Base-by-base conservation (phyloP, 441 rosid genomes). In the Kokia cookei region DNA sequence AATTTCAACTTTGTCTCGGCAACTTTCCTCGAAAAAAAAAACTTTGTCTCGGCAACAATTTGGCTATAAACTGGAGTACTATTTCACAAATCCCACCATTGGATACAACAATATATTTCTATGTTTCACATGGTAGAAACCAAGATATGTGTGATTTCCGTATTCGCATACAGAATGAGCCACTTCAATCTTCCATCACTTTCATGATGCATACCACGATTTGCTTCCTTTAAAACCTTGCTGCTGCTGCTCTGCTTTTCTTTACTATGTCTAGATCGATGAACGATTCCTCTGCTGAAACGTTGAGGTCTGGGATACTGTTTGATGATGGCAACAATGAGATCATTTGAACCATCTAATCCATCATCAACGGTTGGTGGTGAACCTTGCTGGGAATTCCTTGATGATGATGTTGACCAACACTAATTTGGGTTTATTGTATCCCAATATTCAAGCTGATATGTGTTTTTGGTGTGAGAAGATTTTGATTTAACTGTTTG, bases 181-280 rank as follows among this genome's bases (percentile, higher is more conserved):
- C 22, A 65, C 40, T 35, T 48, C 67, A 75, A 62, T 62, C 64
- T 11, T 54, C 12, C 6, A 53, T 53, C 48, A 50, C 26, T 29
- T 19, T 53, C 19, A 26, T 5, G 17, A 68, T 53, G 15, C 26
- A 54, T 45, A 47, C 65, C 45, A 59, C n/a, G 32, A 78, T 42
- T 27, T 59, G 73, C 69, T 42, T 80, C 69, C 85, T 84, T 6
- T 68, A 70, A 11, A 65, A 76, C 72, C 88, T 82, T 2, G 87
- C 85, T 71, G 64, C 37, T 47, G 87, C 84, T 12, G 87, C 84
- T 55, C 60, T 26, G 13, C 74, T 77, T 58, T 43, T 80, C 0
- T 27, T 11, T 19, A 7, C 7, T 3, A 0, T 4, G 2, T 65
- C 5, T n/a, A 47, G 65, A 11, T 71, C 70, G 32, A 19, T 1